Evolutionary conservation across 495 filamentous ascomycete species (phyloP), one percentile per base, ranked within the genome.

Genomic region (Friedmanniomyces endolithicus): DNA sequence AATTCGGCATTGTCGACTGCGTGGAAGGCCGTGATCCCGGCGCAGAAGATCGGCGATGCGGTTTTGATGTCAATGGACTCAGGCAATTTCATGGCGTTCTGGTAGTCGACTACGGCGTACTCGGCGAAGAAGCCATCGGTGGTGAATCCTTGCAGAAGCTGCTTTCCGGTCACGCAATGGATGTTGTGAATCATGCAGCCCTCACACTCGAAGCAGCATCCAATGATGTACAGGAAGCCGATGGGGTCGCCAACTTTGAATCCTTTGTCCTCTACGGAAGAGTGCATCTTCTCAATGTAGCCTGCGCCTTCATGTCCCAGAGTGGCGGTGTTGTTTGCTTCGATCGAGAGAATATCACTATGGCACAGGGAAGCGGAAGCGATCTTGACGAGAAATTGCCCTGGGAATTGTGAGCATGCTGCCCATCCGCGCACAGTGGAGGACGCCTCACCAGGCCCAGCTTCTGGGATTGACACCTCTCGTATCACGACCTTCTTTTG

Each of bases 281-380:
- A 35, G 50, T 68, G 64, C 22, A 71, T 59, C 27, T 64, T 63
- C 34, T 64, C 64, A 35, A 72, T 68, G 54, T 65, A 61, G 14
- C 69, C 69, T 0, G 68, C 67, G 7, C 67, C 68, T 55, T 72
- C 69, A 49, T 72, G 69, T n/a, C 69, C 69, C 17, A 72, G 59
- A 0, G 67, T 70, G 11, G 66, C 60, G 1, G 66, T 56, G 12
- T 46, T 46, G 33, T 35, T 37, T 8, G 53, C 45, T 39, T 50
- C 53, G 24, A 50, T 50, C 41, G 59, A 62, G 37, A 72, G 54
- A 37, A 66, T 47, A 33, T 72, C 69, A 1, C 63, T 66, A 56
- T 72, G 69, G 55, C 69, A 72, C 34, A 70, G 52, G 11, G 68
- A 70, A 0, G 69, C 69, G 11, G 61, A 67, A 51, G 63, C 59